These are phyloP conservation scores for Simplicillium aogashimaense DNA, from an alignment of 2,329 filamentous ascomycete species.

Conservation along the genomic window DNA sequence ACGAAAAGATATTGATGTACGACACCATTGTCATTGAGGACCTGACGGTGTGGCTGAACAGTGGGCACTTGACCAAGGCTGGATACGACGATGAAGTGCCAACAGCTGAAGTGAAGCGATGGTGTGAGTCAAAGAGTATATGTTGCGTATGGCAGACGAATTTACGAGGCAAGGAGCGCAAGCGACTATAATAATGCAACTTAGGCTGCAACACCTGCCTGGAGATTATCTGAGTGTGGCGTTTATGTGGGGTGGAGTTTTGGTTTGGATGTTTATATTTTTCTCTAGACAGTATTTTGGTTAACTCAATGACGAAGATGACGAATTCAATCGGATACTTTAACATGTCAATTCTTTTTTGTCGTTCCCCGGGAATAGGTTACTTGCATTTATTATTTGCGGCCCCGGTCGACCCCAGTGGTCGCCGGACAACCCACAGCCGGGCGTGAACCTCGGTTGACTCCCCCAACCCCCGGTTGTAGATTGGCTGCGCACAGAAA, in stretches of 20 bases:
- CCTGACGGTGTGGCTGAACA: conserved; percentile 72
- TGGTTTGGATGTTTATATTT: too few species aligned
- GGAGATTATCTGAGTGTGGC: too few species aligned
- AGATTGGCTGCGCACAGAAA: too few species aligned
- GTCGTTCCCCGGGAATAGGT: background rate
- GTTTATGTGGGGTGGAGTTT: too few species aligned
- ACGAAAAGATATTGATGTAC: conserved; percentile 90
- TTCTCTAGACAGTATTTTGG: background rate
- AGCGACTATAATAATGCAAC: conserved; percentile 24
- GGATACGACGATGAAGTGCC: conserved; percentile 58
- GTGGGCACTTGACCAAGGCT: conserved; percentile 50
- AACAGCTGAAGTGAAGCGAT: conserved; percentile 63
- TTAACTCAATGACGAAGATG: background rate
- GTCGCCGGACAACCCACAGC: too few species aligned
- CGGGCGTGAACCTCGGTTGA: too few species aligned
- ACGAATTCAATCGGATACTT: too few species aligned
- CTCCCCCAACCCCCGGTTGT: too few species aligned
- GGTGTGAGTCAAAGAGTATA: conserved; percentile 82
- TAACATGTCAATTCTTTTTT: background rate
- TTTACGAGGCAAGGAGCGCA: conserved; percentile 40
- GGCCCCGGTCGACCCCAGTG: background rate
- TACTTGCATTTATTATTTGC: background rate
- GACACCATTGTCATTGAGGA: conserved; percentile 87
- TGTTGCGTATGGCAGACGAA: conserved; percentile 69
- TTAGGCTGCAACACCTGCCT: too few species aligned